Conservation (phyloP, 1,284 basidiomycete genomes). For the Leccinum subfulvum region DNA sequence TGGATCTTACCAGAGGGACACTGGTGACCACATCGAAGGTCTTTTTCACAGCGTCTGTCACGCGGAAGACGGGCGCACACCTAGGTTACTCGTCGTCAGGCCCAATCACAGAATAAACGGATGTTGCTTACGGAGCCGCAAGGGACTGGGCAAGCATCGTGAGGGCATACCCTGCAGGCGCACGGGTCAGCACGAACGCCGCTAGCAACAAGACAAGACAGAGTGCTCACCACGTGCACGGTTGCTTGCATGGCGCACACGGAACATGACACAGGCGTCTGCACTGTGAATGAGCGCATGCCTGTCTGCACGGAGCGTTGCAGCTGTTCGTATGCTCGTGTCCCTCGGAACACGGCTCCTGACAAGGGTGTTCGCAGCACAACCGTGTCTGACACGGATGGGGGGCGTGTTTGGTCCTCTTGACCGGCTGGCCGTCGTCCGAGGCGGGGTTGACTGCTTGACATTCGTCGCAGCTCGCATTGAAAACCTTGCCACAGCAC, state of each 20-base stretch:
- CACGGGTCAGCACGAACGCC: not conserved
- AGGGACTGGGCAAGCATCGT: constrained; percentile 58
- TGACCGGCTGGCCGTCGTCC: constrained; percentile 8
- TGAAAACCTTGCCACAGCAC: constrained; percentile 59
- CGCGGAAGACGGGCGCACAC: constrained; percentile 69
- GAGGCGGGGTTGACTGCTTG: constrained; percentile 35
- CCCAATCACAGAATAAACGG: not conserved
- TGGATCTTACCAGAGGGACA: constrained; percentile 62
- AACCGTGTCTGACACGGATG: constrained; percentile 56
- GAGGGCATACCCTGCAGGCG: constrained; percentile 47
- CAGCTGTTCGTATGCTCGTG: constrained; percentile 54
- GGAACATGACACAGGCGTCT: constrained; percentile 47
- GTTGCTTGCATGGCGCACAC: constrained; percentile 64
- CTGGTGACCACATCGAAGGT: constrained; percentile 56
- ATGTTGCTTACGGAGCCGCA: constrained; percentile 61
- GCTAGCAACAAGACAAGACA: not conserved
- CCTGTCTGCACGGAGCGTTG: constrained; percentile 50
- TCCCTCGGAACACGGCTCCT: constrained; percentile 46
- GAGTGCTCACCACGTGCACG: constrained; percentile 52
- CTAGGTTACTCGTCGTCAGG: constrained; percentile 35
- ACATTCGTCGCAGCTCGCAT: constrained; percentile 50
- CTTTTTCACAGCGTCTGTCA: constrained; percentile 50
- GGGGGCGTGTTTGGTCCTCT: constrained; percentile 39
- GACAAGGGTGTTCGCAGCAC: constrained; percentile 61
- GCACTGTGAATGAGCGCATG: constrained; percentile 55